These are phyloP conservation scores for Fraxinus dipetala DNA, from an alignment of 305 asterid species.

Conservation along the genomic window DNA sequence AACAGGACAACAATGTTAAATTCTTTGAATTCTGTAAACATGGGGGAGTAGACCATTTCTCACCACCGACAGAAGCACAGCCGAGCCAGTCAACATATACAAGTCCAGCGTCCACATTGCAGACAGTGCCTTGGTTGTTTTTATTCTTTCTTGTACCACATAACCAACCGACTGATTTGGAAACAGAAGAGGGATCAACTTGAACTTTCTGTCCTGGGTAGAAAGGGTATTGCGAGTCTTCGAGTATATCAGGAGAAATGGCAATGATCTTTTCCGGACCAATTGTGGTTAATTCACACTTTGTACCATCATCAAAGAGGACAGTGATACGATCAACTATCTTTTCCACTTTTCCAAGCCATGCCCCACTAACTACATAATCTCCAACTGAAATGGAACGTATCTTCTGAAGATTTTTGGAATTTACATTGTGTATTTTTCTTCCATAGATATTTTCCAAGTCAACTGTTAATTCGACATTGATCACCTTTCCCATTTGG, in stretches of 20 bases:
- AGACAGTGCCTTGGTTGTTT: slow-evolving; percentile 54
- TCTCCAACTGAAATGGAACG: slow-evolving; percentile 62
- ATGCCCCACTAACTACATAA: slow-evolving; percentile 56
- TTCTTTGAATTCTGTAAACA: slow-evolving; percentile 50
- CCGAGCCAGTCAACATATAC: slow-evolving; percentile 73
- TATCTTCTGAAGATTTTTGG: slow-evolving; percentile 51
- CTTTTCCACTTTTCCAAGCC: slow-evolving; percentile 86
- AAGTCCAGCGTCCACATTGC: slow-evolving; percentile 62
- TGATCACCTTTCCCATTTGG: slow-evolving; percentile 74
- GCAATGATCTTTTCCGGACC: slow-evolving; percentile 60
- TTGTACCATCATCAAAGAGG: slow-evolving; percentile 66
- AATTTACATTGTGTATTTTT: slow-evolving; percentile 42
- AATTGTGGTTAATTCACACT: slow-evolving; percentile 41
- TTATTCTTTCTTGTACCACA: slow-evolving; percentile 51
- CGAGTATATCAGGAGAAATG: slow-evolving; percentile 56
- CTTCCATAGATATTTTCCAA: slow-evolving; percentile 64
- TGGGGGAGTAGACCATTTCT: slow-evolving; percentile 44
- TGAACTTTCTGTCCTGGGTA: slow-evolving; percentile 84
- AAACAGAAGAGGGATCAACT: slow-evolving; percentile 42
- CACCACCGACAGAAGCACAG: slow-evolving; percentile 42
- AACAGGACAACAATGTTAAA: slow-evolving; percentile 58
- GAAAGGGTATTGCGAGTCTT: slow-evolving; percentile 74
- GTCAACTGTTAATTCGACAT: slow-evolving; percentile 56
- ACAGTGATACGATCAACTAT: slow-evolving; percentile 52
- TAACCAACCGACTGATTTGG: slow-evolving; percentile 59